Conservation (phyloP, 768 basidiomycete genomes). For the Sistotremastrum niveocremeum region DNA sequence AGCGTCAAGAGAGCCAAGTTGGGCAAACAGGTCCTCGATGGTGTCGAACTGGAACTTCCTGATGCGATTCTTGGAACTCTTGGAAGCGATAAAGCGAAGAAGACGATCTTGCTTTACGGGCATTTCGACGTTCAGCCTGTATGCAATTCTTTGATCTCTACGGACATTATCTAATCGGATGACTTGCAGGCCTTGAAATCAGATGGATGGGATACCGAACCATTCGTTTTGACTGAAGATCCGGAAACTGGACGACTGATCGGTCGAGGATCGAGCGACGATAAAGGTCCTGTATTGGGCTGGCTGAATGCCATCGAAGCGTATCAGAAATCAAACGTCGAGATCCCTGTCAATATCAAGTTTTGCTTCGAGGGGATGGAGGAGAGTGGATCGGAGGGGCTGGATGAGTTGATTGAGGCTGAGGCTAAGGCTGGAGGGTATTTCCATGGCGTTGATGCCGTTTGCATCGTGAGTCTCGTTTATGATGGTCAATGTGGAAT, state of each 20-base stretch:
- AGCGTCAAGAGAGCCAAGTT: slow-evolving; percentile 62
- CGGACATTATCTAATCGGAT: not conserved
- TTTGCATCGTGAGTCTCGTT: slow-evolving; percentile 64
- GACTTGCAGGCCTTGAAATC: slow-evolving; percentile 23
- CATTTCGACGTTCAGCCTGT: slow-evolving; percentile 96
- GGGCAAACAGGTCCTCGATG: slow-evolving; percentile 63
- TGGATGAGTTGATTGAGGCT: slow-evolving; percentile 71
- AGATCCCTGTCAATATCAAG: slow-evolving; percentile 79
- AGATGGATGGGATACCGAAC: slow-evolving; percentile 85
- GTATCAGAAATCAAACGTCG: slow-evolving; percentile 48
- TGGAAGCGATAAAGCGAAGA: slow-evolving; percentile 79
- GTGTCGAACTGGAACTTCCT: slow-evolving; percentile 59
- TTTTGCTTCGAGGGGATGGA: slow-evolving; percentile 98
- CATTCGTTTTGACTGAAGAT: slow-evolving; percentile 56
- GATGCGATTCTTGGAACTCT: slow-evolving; percentile 67
- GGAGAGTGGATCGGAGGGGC: slow-evolving; percentile 81
- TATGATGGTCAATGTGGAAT: not conserved
- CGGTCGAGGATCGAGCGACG: slow-evolving; percentile 81
- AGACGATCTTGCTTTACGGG: slow-evolving; percentile 86
- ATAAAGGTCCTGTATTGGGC: slow-evolving; percentile 81
- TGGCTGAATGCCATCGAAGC: slow-evolving; percentile 89
- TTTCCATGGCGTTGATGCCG: slow-evolving; percentile 81
- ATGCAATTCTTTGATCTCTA: slow-evolving; percentile 11
- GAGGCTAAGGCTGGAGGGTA: slow-evolving; percentile 65
- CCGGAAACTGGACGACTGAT: slow-evolving; percentile 47